phyloP scores from a whole-genome alignment of 768 basidiomycete genomes.

The Rickenella mellea region DNA sequence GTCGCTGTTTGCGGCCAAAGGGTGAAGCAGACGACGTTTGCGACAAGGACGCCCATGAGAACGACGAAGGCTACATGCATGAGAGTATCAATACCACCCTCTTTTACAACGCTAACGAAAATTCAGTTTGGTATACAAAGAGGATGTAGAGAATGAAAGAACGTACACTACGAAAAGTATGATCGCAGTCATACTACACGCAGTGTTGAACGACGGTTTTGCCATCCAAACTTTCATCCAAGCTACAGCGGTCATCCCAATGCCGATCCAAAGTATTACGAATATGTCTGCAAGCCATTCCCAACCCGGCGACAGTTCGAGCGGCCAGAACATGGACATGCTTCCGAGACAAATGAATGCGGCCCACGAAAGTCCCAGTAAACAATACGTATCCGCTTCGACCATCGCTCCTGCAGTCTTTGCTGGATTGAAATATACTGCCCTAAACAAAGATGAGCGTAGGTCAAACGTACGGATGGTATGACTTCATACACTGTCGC shows the following conservation, averaged over 20 bases:
- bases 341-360: conserved; percentile 65
- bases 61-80: conserved; percentile 72
- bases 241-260: conserved; percentile 72
- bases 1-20: conserved; percentile 86
- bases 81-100: conserved; percentile 73
- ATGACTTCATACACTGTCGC: conserved; percentile 71
- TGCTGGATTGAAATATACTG: conserved; percentile 88
- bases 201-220: conserved; percentile 86
- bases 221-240: conserved; percentile 91
- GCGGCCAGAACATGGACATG: conserved; percentile 72
- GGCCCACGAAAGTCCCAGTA: conserved; percentile 60
- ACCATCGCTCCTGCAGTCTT: conserved; percentile 91
- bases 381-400: conserved; percentile 78
- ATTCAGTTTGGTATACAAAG: background rate
- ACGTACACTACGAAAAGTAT: conserved; percentile 75
- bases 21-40: conserved; percentile 75
- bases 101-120: conserved; percentile 62
- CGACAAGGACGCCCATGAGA: conserved; percentile 61
- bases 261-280: conserved; percentile 74
- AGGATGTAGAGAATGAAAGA: background rate
- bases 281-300: conserved; percentile 67
- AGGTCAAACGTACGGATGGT: background rate
- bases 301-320: conserved; percentile 62
- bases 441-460: conserved; percentile 27
- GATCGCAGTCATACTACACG: conserved; percentile 79